Evolutionary conservation across 352 stramenopile genomes (phyloP).

Genomic region (Ochromonadaceae sp.): DNA sequence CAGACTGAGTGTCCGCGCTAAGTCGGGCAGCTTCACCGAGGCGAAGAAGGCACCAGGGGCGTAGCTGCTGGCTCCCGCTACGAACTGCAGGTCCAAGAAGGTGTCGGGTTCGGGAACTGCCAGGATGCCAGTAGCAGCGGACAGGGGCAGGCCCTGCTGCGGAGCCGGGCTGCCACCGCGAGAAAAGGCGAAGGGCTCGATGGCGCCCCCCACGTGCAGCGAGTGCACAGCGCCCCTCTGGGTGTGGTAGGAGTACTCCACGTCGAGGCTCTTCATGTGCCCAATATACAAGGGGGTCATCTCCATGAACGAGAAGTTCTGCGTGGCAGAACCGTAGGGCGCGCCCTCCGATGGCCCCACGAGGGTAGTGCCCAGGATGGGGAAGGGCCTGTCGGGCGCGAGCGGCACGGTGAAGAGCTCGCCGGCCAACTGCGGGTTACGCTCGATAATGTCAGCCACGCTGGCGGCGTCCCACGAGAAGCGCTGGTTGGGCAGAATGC

Average conservation of each 20-base stretch:
- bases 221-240: not conserved
- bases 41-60: not conserved
- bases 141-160: not conserved
- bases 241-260: not conserved
- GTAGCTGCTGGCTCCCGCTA: not conserved
- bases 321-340: not conserved
- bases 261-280: constrained; percentile 1
- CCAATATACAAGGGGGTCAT: constrained; percentile 1
- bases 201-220: not conserved
- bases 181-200: constrained; percentile 7
- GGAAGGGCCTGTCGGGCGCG: not conserved
- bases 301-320: constrained; percentile 9
- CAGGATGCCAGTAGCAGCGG: not conserved
- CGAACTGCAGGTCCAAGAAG: not conserved
- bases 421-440: not conserved
- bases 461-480: constrained; percentile 7
- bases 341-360: not conserved
- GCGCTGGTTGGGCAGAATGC: not conserved
- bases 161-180: not conserved
- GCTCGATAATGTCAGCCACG: not conserved
- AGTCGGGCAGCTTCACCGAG: not conserved
- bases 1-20: not conserved
- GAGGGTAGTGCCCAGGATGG: not conserved
- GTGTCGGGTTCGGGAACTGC: not conserved
- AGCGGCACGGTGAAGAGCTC: not conserved